Conservation (phyloP, 345 rosid species). For the Gossypium longicalyx region DNA sequence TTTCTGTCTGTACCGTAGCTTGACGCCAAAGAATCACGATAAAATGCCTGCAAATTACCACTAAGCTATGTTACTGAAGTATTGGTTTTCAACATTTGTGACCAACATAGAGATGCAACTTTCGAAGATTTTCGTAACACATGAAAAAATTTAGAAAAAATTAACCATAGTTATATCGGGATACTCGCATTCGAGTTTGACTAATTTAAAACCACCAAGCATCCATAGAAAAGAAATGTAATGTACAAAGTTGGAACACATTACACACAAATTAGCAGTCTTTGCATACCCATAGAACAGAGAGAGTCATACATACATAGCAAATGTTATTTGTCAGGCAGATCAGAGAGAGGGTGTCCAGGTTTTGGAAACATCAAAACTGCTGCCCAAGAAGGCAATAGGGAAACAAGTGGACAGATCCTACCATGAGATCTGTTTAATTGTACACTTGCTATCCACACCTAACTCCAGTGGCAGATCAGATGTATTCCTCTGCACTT, state of each 20-base stretch:
- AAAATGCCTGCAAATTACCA: background rate
- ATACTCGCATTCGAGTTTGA: no score
- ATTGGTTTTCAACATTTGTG: no score
- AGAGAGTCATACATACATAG: background rate
- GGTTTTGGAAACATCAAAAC: background rate
- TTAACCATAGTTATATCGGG: no score
- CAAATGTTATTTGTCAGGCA: background rate
- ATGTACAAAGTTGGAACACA: background rate
- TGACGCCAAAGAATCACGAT: background rate
- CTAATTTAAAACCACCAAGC: no score
- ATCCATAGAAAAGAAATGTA: background rate
- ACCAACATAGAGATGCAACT: no score
- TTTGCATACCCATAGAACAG: background rate
- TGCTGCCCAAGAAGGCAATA: background rate
- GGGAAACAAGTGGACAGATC: background rate
- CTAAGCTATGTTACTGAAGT: no score
- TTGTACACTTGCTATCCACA: constrained; percentile 5
- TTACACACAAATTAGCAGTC: background rate
- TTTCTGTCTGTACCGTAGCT: background rate
- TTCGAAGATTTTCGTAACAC: no score
- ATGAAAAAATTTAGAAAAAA: no score
- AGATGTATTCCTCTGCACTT: constrained; percentile 6
- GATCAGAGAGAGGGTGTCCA: background rate
- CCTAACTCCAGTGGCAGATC: constrained; percentile 9
- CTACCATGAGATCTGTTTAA: constrained; percentile 6